Base-by-base conservation (phyloP, 2,329 filamentous ascomycete species). In the Microdochium trichocladiopsis region DNA sequence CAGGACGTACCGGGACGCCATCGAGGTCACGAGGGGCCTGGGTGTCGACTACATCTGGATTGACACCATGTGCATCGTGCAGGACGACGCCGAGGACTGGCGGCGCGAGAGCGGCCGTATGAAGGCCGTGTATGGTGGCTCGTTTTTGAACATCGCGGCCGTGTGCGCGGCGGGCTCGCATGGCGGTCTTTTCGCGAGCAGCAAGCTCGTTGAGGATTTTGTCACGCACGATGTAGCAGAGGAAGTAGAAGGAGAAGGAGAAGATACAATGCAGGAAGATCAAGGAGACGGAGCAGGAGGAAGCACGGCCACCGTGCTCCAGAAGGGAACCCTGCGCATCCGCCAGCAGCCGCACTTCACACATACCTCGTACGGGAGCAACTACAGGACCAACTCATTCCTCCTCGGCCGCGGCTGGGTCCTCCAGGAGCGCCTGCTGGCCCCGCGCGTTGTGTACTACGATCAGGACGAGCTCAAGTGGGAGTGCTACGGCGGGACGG, bases 41-140 rank as follows among this genome's bases (percentile, higher is more conserved):
- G 51, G 49, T 0, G 45, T 65, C 14, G 28, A 51, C 1, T 68
- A 65, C 51, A 51, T 68, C 4, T 68, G 66, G 65, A 63, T 68
- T 31, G 28, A 31, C 28, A 31, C 28, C 28, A 14, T 31, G 28
- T 31, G 41, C 22, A 66, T 67, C 18, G 50, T 65, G 21, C 65
- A 67, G 50, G 61, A 64, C 31, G 52, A 56, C 4, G 36, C 47
- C 2, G 54, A 60, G 50, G 65, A 66, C 48, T 64, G 61, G 63
- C 50, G 58, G 33, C 49, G 53, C 12, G 60, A 66, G 51, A 59
- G 61, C 2, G 47, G 49, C 6, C 47, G 23, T 25, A 60, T 60
- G 58, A 56, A 52, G 25, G 41, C 25, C 31, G 53, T 58, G 14
- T 60, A 59, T 33, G 53, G 55, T n/a, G 56, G 56, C 43, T 52